Percentiles rank a stretch among this genome's conserved stretches.
Evolutionary conservation across 2,329 filamentous ascomycete genomes (phyloP).

Genomic region (Botrytis aclada): DNA sequence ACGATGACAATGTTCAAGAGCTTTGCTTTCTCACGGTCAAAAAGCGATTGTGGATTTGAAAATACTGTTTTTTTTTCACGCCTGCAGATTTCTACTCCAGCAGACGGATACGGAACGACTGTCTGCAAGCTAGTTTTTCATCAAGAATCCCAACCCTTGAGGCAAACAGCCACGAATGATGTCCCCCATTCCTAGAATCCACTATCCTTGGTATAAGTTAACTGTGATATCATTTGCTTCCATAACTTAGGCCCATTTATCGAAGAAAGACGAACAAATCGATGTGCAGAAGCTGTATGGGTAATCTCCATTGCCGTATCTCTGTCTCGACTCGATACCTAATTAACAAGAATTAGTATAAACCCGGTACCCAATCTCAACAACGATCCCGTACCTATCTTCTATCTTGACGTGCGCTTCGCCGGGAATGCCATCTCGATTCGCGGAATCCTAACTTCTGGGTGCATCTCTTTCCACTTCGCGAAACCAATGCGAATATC

Average conservation of each 20-base stretch:
- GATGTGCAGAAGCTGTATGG: not conserved
- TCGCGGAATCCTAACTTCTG: not conserved
- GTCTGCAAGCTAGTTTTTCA: not conserved
- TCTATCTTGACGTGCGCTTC: not conserved
- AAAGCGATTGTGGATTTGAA: not conserved
- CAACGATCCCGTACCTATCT: not conserved
- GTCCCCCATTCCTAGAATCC: not conserved
- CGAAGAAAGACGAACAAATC: not conserved
- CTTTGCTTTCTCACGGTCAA: not conserved
- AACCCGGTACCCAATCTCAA: too few relatives aligned
- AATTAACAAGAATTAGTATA: not conserved
- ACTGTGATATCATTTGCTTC: not conserved
- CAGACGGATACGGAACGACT: not conserved
- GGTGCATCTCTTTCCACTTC: not conserved
- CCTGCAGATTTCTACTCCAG: not conserved
- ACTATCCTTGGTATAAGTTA: not conserved
- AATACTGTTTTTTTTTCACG: not conserved
- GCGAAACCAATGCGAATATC: not conserved
- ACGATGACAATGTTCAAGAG: not conserved
- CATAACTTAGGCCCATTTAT: not conserved
- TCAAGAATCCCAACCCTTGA: not conserved
- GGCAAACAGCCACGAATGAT: not conserved
- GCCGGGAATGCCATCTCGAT: not conserved
- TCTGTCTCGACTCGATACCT: not conserved
- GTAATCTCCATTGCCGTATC: too few relatives aligned